Base-by-base conservation (phyloP, 495 filamentous ascomycete genomes). In the Viridothelium virens region DNA sequence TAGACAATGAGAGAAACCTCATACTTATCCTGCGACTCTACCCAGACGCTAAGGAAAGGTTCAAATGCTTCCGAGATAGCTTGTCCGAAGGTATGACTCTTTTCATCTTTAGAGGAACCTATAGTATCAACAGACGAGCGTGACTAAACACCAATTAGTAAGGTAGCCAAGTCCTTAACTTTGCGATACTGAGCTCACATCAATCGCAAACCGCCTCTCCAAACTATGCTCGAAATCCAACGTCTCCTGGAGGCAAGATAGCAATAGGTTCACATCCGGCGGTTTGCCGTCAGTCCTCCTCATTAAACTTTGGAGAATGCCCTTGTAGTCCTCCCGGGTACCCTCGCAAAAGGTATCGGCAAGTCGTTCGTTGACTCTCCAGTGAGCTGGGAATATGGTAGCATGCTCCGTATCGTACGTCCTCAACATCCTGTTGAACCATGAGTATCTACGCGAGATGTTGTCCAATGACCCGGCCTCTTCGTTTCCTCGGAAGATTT, bases 391-490 rank as follows among this genome's bases (percentile, higher is more conserved):
- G 71, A 97, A 98, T 50, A 98, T 91, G 38, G 78, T 78, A 7
- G 91, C 87, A 78, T 96, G 94, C 73, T 98, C 93, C 41, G 92
- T 89, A 71, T 98, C 95, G 75, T 96, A 96, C 12, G 89, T 92
- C 80, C 96, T 96, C 73, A 97, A 79, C 83, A 94, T 96, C 59
- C 94, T 84, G 74, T 90, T 89, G 76, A 97, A 95, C 94, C 94
- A 98, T 7, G 93, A 89, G 75, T 96, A 98, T 67, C 94, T 81
- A 68, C 95, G 83, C 6, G 93, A 89, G 67, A 98, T 98, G 71
- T 98, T 98, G 79, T 98, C 94, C 77, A 98, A 80, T 56, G 89
- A 97, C 2, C 95, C 94, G 2, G 94, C 94, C 75, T 98, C 94
- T 76, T 98, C 94, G 74, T 92, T 97, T 36, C 93, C 93, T 33